Evolutionary conservation across 306 rosid species (phyloP).

Genomic region (Fagus sylvatica): DNA sequence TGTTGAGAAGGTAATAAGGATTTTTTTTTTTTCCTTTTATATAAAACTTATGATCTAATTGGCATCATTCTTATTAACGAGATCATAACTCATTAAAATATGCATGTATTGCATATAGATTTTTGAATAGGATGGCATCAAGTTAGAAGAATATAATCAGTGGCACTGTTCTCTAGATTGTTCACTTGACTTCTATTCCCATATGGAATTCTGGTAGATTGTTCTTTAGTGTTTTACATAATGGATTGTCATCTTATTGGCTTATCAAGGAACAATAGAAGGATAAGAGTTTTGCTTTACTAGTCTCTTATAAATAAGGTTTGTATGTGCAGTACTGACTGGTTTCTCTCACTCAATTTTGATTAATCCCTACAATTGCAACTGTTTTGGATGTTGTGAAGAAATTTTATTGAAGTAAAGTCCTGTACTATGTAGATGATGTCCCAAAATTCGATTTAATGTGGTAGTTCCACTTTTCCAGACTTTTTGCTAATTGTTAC

Average conservation of each 20-base stretch:
- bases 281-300: background rate
- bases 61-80: background rate
- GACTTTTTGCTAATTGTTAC: background rate
- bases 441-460: background rate
- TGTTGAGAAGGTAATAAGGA: constrained; percentile 58
- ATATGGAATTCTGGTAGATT: background rate
- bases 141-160: background rate
- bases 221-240: background rate
- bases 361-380: background rate
- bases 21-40: background rate
- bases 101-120: background rate
- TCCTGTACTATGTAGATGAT: background rate
- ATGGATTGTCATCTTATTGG: background rate
- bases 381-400: background rate
- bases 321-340: background rate
- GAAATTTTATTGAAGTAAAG: background rate
- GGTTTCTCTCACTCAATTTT: background rate
- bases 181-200: no score
- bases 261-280: background rate
- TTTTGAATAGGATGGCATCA: background rate
- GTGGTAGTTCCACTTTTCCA: background rate
- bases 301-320: background rate
- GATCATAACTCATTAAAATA: background rate
- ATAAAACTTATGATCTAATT: background rate
- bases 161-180: background rate